A percentile compares a stretch with the other conserved stretches of the same genome.
Evolutionary conservation across 1,284 basidiomycete genomes (phyloP).

Genomic region (Microbotryum violaceum): DNA sequence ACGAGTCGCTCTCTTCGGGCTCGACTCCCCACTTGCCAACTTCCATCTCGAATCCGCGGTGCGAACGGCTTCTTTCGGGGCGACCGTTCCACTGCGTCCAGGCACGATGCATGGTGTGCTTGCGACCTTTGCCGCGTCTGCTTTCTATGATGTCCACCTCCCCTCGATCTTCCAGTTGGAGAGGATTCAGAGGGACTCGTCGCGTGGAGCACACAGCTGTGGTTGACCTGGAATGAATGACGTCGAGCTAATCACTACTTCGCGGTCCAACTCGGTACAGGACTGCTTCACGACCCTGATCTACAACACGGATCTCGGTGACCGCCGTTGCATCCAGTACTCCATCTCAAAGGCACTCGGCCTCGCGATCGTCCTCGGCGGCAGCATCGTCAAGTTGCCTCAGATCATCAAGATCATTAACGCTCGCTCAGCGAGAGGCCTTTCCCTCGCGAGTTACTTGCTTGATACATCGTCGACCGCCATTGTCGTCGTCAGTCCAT

Average conservation of each 20-base stretch:
- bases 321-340: constrained; percentile 80
- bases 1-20: neutral
- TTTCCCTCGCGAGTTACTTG: constrained; percentile 70
- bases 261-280: constrained; percentile 41
- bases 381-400: constrained; percentile 91
- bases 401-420: constrained; percentile 56
- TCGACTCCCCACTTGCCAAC: too few relatives aligned
- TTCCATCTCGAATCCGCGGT: neutral
- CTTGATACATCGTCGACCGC: constrained; percentile 45
- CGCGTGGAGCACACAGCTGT: neutral
- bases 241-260: too few relatives aligned
- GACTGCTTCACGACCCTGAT: constrained; percentile 87
- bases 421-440: constrained; percentile 66
- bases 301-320: constrained; percentile 76
- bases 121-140: neutral
- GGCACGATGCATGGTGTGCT: neutral
- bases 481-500: constrained; percentile 32
- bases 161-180: neutral
- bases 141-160: neutral
- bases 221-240: neutral
- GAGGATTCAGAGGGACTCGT: neutral
- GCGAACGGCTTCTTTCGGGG: neutral
- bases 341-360: constrained; percentile 87
- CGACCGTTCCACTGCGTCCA: neutral
- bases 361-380: constrained; percentile 79